Evolutionary conservation across 331 rosid genomes (phyloP).

Genomic region (Dryas integrifolia): DNA sequence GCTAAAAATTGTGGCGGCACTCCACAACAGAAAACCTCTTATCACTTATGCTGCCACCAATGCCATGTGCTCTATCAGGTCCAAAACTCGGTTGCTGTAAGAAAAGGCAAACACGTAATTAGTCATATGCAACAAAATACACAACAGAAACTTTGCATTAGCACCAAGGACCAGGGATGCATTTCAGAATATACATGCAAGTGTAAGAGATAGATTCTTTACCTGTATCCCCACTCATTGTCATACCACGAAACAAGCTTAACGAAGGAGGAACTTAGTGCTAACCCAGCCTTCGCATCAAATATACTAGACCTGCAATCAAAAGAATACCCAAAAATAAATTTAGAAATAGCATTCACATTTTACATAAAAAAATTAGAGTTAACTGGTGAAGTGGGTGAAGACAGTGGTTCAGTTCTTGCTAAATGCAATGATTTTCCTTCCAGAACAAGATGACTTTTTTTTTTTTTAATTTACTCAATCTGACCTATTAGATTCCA

Average conservation of each 20-base stretch:
- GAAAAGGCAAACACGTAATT: background rate
- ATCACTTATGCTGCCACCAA: constrained; percentile 54
- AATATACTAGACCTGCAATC: constrained; percentile 83
- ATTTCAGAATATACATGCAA: background rate
- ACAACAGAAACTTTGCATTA: background rate
- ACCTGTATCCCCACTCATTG: constrained; percentile 99
- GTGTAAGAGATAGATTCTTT: constrained; percentile 13
- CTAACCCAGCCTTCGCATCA: constrained; percentile 95
- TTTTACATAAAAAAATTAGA: no score
- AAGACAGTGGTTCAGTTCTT: background rate
- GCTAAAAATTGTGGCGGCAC: constrained; percentile 25
- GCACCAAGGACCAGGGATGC: no score
- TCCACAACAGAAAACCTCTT: background rate
- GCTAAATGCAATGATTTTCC: background rate
- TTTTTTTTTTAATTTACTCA: background rate
- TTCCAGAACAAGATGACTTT: background rate
- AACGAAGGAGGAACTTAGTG: constrained; percentile 66
- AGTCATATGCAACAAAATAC: background rate
- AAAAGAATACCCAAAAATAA: background rate
- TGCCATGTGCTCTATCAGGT: constrained; percentile 94
- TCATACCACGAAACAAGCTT: constrained; percentile 95
- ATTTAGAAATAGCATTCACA: background rate
- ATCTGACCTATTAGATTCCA: background rate
- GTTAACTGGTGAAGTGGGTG: background rate
- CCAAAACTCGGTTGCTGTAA: constrained; percentile 89